These are phyloP conservation scores for Aureococcus anophagefferens DNA, from an alignment of 108 stramenopile genomes.

Conservation along the genomic window DNA sequence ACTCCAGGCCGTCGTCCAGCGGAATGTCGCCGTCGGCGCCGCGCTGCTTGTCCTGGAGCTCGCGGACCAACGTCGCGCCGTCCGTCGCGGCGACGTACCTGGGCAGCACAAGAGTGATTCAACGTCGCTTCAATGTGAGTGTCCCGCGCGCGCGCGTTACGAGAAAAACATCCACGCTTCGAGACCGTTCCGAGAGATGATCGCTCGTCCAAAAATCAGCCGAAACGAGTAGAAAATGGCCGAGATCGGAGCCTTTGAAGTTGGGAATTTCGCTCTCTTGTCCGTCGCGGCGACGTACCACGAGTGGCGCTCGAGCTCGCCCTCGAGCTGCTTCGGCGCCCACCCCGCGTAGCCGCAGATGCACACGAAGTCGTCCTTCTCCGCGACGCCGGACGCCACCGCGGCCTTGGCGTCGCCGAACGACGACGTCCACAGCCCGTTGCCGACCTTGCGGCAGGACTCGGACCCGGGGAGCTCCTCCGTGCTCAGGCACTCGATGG, in stretches of 20 bases:
- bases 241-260: too few species aligned
- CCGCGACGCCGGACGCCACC: constrained; percentile 39
- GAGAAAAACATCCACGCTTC: too few species aligned
- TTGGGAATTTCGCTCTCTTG: too few species aligned
- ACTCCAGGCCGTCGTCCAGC: constrained; percentile 51
- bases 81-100: constrained; percentile 31
- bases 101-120: too few species aligned
- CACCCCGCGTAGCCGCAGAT: constrained; percentile 49
- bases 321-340: constrained; percentile 52
- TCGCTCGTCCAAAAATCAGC: too few species aligned
- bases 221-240: too few species aligned
- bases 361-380: constrained; percentile 50
- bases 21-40: constrained; percentile 35
- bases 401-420: constrained; percentile 62
- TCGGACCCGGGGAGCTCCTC: neutral
- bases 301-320: constrained; percentile 58
- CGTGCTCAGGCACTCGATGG: neutral
- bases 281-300: constrained; percentile 75
- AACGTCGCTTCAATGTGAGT: too few species aligned
- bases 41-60: constrained; percentile 40
- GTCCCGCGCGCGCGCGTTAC: too few species aligned
- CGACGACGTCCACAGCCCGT: constrained; percentile 51
- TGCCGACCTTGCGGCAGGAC: neutral
- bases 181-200: too few species aligned
- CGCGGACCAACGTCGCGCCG: constrained; percentile 50